Evolutionary conservation across 2,329 filamentous ascomycete genomes (phyloP), one percentile per base, ranked within the genome.

Genomic region (Incumbomyces delicatus): DNA sequence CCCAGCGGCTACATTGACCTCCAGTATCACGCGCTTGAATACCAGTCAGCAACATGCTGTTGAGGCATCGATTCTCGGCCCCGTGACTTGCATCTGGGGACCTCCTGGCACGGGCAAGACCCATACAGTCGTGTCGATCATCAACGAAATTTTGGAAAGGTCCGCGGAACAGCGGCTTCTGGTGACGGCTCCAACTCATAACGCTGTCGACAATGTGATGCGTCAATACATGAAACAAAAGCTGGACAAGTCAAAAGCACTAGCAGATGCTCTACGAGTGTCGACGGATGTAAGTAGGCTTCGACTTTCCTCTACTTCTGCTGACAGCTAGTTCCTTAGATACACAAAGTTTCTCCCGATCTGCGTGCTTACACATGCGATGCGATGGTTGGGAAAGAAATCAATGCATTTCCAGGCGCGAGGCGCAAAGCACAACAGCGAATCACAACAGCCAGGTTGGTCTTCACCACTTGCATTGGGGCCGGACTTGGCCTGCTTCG

Each of bases 81-180:
- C 58, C 3, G 50, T 71, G 2, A 63, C 63, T 2, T 69, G 65
- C 37, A 57, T 71, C 2, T 71, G 69, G 67, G 68, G 67, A 12
- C 66, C 69, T 11, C 68, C 68, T 1, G 70, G 69, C 3, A 71
- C 69, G 1, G 68, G 67, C 3, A 72, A 71, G 49, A 70, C 68
- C 0, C 61, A 67, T 31, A 70, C 67, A 0, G 63, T 69, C 6
- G 63, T 68, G 1, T 58, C 61, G 17, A 66, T 70, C 20, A 54
- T 71, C 13, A 50, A 53, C 3, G 57, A 59, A 3, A 42, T 70
- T n/a, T 57, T 64, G 17, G 44, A 44, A 6, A 44, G 47, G 14
- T 47, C 62, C 6, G 47, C 52, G 1, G 48, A 57, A 3, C 54
- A 50, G 1, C 52, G 62, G 2, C 57, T 70, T 20, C 54, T 71